Base-by-base conservation (phyloP, 2,329 filamentous ascomycete species). In the Daldinia sp. region DNA sequence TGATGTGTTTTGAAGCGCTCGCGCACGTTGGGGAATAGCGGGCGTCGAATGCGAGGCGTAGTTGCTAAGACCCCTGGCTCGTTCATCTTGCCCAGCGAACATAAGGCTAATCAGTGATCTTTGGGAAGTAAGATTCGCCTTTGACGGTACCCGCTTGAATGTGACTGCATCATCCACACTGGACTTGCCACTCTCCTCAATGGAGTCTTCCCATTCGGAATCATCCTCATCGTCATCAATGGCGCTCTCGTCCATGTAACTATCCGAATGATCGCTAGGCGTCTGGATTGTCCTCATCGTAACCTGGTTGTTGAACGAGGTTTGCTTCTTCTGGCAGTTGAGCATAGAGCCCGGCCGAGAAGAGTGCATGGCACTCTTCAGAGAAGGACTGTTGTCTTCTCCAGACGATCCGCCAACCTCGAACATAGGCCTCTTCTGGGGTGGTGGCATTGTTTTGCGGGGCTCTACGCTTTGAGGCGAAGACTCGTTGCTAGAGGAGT, bases 111-210 rank as follows among this genome's bases (percentile, higher is more conserved):
- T 90, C 37, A 98, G 86, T 1, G 94, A 98, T 51, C 91, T 90
- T 49, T 92, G 88, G 1, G 94, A 96, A 2, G 91, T 90, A 23
- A 98, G 83, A 73, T 97, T 92, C 6, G 89, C 87, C 76, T 89
- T 89, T 37, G 94, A 97, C 76, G 97, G 92, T 49, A 98, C 93
- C 7, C 95, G 90, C 77, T 94, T 89, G 84, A 99, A 99, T 71
- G 93, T 83, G 17, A 87, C 85, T 72, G 87, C 89, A 63, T 95
- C 90, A 64, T 95, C 91, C 52, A 93, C 84, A 74, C 92, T 96
- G 1, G 92, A 92, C 69, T 91, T 90, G 59, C 89, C 91, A 74
- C 91, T 95, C 70, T 96, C 92, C 64, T 91, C 91, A 19, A 91
- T 87, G 0, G 90, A 92, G 72, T 86, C 82, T 72, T 90, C 83